These are phyloP conservation scores for Desmodesmus armatus DNA, from an alignment of 139 green algal genomes.

Conservation along the genomic window DNA sequence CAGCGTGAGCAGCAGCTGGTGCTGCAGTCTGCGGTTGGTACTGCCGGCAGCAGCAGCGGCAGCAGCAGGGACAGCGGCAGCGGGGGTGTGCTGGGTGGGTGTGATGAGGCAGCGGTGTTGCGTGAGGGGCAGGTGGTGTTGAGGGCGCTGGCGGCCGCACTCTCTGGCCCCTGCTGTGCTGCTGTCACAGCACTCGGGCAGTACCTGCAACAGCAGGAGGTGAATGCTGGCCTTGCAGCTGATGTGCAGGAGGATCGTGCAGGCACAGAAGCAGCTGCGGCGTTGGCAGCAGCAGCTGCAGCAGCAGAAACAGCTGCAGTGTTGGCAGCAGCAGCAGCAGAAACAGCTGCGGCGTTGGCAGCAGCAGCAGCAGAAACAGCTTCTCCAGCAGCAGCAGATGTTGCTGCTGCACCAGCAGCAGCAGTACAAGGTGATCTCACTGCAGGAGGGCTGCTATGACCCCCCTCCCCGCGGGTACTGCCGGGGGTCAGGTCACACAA, in stretches of 20 bases:
- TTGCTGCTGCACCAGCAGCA: neutral
- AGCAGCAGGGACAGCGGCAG: constrained; percentile 14
- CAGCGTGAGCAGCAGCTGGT: neutral
- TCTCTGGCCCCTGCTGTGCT: neutral
- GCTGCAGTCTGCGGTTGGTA: constrained; percentile 6
- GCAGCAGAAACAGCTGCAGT: neutral
- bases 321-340: neutral
- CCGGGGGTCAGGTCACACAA: too few species aligned
- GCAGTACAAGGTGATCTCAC: neutral
- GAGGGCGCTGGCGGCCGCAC: neutral
- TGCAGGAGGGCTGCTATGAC: too few species aligned
- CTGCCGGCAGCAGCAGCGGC: neutral
- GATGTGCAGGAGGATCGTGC: neutral
- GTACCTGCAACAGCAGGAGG: too few species aligned
- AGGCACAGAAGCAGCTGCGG: too few species aligned
- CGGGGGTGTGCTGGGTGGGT: neutral
- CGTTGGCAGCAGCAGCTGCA: constrained; percentile 10
- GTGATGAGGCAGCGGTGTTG: neutral
- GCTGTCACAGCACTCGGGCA: too few species aligned
- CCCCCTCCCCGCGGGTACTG: too few species aligned
- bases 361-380: constrained; percentile 7
- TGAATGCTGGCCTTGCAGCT: neutral
- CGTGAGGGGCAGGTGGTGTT: constrained; percentile 11
- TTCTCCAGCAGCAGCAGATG: neutral
- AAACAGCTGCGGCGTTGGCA: neutral